A percentile compares a stretch with the other conserved stretches of the same genome.
phyloP scores from a whole-genome alignment of 805 yeast genomes.

The Candida maris region DNA sequence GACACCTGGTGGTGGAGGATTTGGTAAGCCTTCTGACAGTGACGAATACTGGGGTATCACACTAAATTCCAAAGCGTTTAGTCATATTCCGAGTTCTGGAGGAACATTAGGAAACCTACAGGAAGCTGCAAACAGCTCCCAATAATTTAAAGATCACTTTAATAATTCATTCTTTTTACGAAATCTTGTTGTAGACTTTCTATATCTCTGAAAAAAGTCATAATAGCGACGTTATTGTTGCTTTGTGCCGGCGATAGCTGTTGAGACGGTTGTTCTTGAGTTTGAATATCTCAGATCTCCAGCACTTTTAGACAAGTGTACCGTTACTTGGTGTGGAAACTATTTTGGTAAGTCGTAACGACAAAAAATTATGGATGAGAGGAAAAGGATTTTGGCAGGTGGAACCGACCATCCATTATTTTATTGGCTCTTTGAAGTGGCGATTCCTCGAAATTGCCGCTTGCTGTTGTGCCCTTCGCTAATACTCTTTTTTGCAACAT shows the following conservation, averaged over 20 bases:
- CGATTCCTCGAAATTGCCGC: neutral
- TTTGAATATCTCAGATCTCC: neutral
- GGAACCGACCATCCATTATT: neutral
- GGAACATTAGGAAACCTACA: constrained; percentile 17
- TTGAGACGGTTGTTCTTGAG: neutral
- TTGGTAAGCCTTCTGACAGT: constrained; percentile 21
- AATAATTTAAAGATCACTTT: constrained; percentile 1
- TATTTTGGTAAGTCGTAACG: neutral
- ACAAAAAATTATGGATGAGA: neutral
- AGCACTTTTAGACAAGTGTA: neutral
- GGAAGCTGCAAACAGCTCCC: constrained; percentile 21
- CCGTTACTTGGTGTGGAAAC: too few relatives aligned
- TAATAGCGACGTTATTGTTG: neutral
- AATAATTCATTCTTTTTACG: neutral
- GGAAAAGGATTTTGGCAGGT: neutral
- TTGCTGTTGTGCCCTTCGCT: neutral
- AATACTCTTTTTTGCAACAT: neutral
- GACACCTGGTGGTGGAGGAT: constrained; percentile 45
- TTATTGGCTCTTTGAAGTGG: neutral
- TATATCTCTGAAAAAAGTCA: neutral
- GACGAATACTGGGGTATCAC: constrained; percentile 1
- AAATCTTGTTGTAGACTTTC: neutral
- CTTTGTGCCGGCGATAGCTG: neutral
- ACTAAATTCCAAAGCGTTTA: neutral
- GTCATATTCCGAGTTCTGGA: constrained; percentile 20